Base-by-base conservation (phyloP, 2,329 filamentous ascomycete species). In the Huntiella abstrusa region DNA sequence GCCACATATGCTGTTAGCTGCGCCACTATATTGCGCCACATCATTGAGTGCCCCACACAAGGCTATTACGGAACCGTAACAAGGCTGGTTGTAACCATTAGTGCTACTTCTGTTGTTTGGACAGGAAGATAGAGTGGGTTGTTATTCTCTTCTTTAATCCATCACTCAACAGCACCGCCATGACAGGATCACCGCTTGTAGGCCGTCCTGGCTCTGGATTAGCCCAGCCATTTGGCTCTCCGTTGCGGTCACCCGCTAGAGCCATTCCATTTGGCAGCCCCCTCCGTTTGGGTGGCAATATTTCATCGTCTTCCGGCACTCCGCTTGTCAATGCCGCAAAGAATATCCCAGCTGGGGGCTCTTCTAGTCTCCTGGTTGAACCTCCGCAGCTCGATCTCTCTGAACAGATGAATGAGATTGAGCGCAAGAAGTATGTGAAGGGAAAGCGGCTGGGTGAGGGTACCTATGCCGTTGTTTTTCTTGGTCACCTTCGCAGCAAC, bases 391-490 rank as follows among this genome's bases (percentile, higher is more conserved):
- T 75, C 48, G 75, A 80, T 55, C 60, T 77, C n/a, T 70, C 82
- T n/a, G 83, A 88, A 62, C 79, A 84, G 58, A 70, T 87, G 60
- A 88, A 88, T 58, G 77, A 83, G 49, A 75, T 81, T 43, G 81
- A 85, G 57, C 85, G 86, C 61, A 72, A 74, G 54, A 93, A 91
- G 68, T 98, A 94, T 60, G 74, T 91, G 53, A 93, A 92, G 67
- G 83, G 84, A 57, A 86, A 83, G 60, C 91, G 91, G 59, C 75
- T 98, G 50, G 91, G 91, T 60, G 85, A 93, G 63, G 91, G 91
- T 66, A 96, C 91, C 52, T 98, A 98, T 61, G 91, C 91, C 59
- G 80, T 92, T 56, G 91, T 98, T 57, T 95, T 86, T 67, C 76
- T 87, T 45, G 91, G 87, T 45, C 82, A 88, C 62, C 71, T 91